Conservation (phyloP, 805 yeast genomes). For the Torulaspora gathmanii region DNA sequence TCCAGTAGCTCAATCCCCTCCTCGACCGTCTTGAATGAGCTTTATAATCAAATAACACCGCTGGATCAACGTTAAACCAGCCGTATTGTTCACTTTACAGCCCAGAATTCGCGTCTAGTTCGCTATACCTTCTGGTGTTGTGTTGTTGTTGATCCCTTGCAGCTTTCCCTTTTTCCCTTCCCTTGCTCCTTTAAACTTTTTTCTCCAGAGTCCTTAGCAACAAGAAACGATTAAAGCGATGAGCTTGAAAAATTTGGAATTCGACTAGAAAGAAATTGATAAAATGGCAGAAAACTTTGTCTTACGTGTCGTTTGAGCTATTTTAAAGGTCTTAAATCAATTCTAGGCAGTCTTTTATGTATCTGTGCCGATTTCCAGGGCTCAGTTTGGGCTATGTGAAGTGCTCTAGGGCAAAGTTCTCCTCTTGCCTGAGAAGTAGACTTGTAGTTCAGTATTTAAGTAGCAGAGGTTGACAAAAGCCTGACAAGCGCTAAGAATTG, state of each 20-base stretch:
- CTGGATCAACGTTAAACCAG: neutral
- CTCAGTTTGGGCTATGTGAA: neutral
- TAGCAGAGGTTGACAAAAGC: neutral
- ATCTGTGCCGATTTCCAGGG: neutral
- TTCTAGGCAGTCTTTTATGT: neutral
- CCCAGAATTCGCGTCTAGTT: neutral
- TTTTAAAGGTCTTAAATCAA: neutral
- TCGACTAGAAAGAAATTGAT: too few relatives aligned
- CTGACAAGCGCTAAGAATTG: neutral
- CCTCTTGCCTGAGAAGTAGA: neutral
- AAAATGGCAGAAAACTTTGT: neutral
- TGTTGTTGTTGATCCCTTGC: slow-evolving; percentile 9
- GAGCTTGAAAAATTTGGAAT: slow-evolving; percentile 4
- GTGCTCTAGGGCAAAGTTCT: neutral
- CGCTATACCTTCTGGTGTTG: neutral
- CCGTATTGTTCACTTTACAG: neutral
- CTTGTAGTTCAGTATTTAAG: neutral
- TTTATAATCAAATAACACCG: neutral
- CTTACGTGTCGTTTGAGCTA: neutral
- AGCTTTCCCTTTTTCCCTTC: slow-evolving; percentile 12
- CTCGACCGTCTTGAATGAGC: slow-evolving; percentile 4
- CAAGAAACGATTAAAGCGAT: slow-evolving; percentile 3
- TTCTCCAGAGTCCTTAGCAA: slow-evolving; percentile 5
- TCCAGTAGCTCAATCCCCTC: neutral
- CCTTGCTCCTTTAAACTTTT: slow-evolving; percentile 9